Conservation (phyloP, 768 basidiomycete genomes). For the Boletus subparvulus region DNA sequence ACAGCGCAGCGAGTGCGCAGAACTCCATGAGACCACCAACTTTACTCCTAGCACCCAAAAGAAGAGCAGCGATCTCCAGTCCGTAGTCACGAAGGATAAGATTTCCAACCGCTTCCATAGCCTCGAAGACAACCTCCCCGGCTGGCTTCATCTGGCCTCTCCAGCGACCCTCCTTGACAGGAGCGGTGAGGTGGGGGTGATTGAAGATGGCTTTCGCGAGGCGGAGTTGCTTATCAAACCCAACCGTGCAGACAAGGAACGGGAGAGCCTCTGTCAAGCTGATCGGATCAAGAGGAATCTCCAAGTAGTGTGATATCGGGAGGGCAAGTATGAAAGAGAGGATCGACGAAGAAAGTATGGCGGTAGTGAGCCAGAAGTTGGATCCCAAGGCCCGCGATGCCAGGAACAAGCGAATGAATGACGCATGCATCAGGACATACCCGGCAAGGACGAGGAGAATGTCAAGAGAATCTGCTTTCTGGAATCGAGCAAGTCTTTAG, state of each 20-base stretch:
- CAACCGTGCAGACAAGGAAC: conserved; percentile 96
- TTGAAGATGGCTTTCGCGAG: conserved; percentile 88
- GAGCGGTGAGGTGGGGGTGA: conserved; percentile 61
- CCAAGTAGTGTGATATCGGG: conserved; percentile 70
- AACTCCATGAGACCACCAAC: conserved; percentile 92
- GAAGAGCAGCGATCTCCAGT: conserved; percentile 86
- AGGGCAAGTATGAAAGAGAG: conserved; percentile 85
- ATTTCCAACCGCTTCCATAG: conserved; percentile 74
- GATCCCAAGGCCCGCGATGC: conserved; percentile 84
- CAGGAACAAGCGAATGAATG: conserved; percentile 88
- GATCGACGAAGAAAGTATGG: conserved; percentile 76
- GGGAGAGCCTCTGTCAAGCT: conserved; percentile 93
- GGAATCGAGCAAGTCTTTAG: conserved; percentile 20
- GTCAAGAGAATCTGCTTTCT: conserved; percentile 95
- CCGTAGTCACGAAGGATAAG: conserved; percentile 91
- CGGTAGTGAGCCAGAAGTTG: conserved; percentile 65
- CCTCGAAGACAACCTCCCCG: conserved; percentile 80
- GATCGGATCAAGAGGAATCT: conserved; percentile 89
- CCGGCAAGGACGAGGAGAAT: conserved; percentile 92
- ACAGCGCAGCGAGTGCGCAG: conserved; percentile 90
- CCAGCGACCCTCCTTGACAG: conserved; percentile 40
- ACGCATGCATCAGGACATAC: conserved; percentile 93
- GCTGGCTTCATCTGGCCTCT: conserved; percentile 66
- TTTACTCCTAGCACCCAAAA: conserved; percentile 81
- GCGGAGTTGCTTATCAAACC: conserved; percentile 95